These are phyloP conservation scores for Drosera capensis DNA, from an alignment of 148 eudicot species.

Conservation along the genomic window DNA sequence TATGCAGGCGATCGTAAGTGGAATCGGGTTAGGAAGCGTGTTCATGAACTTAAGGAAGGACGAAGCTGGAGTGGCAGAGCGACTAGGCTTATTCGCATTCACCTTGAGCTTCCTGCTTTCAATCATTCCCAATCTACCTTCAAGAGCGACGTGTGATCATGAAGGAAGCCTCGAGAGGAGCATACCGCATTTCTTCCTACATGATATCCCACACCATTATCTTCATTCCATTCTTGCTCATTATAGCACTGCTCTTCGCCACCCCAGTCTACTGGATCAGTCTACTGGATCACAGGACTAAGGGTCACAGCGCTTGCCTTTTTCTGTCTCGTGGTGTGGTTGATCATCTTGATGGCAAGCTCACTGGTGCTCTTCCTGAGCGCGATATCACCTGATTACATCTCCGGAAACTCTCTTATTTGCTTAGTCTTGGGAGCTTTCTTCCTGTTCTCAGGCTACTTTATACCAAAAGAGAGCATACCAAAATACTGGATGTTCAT, in stretches of 20 bases:
- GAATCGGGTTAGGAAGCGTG: slow-evolving; percentile 81
- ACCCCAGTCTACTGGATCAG: slow-evolving; percentile 63
- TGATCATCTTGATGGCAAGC: slow-evolving; percentile 88
- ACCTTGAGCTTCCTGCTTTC: slow-evolving; percentile 87
- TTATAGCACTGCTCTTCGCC: slow-evolving; percentile 54
- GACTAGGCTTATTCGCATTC: slow-evolving; percentile 82
- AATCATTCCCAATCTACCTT: slow-evolving; percentile 89
- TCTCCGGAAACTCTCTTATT: slow-evolving; percentile 86
- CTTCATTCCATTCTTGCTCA: slow-evolving; percentile 71
- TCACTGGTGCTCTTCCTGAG: slow-evolving; percentile 80
- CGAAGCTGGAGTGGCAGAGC: slow-evolving; percentile 51
- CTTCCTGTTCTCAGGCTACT: slow-evolving; percentile 83
- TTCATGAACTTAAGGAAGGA: slow-evolving; percentile 46
- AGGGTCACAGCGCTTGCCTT: slow-evolving; percentile 47
- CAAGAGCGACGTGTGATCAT: slow-evolving; percentile 83
- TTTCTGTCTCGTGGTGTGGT: slow-evolving; percentile 60
- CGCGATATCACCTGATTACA: slow-evolving; percentile 66
- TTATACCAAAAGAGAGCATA: slow-evolving; percentile 69
- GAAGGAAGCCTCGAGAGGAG: slow-evolving; percentile 79
- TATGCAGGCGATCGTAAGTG: slow-evolving; percentile 87
- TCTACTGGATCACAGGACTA: slow-evolving; percentile 85
- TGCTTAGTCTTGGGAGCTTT: slow-evolving; percentile 78
- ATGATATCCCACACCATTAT: slow-evolving; percentile 74
- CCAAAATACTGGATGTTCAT: slow-evolving; percentile 92
- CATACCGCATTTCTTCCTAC: slow-evolving; percentile 68